A percentile compares a stretch with the other conserved stretches of the same genome.
These are phyloP conservation scores for Scenedesmus sp. DNA, from an alignment of 163 green algal species.

Conservation along the genomic window DNA sequence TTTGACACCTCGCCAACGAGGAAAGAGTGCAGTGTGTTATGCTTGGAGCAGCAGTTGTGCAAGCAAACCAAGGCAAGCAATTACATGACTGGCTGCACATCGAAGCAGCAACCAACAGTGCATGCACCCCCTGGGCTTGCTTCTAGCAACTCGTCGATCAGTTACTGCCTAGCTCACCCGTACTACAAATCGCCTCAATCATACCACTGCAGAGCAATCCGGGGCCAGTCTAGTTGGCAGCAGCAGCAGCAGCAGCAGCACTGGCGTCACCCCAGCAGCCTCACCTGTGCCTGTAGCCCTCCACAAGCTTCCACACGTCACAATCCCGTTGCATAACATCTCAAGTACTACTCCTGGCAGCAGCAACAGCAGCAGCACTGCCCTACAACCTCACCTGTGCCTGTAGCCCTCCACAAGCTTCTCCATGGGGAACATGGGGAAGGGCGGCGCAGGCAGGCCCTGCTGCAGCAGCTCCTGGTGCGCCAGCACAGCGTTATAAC, in stretches of 20 bases:
- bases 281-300: no score
- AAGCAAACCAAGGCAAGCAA: not conserved
- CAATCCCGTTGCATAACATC: not conserved
- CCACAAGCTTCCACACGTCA: no score
- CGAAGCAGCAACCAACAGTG: not conserved
- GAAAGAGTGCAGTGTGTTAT: no score
- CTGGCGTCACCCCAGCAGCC: no score
- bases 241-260: no score
- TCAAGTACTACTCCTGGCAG: not conserved
- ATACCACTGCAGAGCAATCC: no score
- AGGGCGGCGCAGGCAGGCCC: not conserved
- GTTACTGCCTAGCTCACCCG: not conserved
- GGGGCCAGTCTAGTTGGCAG: no score
- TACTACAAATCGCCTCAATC: no score
- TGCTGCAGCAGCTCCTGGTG: constrained; percentile 23
- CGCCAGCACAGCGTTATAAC: constrained; percentile 6
- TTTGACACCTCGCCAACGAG: not conserved
- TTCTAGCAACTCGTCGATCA: not conserved
- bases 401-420: constrained; percentile 14
- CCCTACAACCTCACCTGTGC: not conserved
- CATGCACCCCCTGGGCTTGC: no score
- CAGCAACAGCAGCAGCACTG: not conserved
- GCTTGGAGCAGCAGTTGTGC: not conserved
- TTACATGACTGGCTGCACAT: not conserved
- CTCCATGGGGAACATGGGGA: constrained; percentile 33